Base-by-base conservation (phyloP, 1,139 yeast genomes). In the Yamadazyma triangularis region DNA sequence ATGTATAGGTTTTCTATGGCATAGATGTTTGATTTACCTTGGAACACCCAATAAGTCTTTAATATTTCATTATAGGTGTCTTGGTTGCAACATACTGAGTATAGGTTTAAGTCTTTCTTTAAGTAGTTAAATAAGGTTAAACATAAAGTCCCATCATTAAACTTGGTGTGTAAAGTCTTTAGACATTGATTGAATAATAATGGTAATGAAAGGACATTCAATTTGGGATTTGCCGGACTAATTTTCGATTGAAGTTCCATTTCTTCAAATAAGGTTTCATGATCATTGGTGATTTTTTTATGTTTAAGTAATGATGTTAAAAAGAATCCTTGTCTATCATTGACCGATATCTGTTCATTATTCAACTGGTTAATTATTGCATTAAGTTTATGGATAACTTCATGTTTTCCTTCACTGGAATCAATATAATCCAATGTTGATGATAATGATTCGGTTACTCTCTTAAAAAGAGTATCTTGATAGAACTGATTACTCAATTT, bases 11-110 rank as follows among this genome's bases (percentile, higher is more conserved):
- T 54, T 41, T 66, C 73, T 23, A 68, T 50, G 12, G 55, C 58
- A 37, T 57, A 56, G 22, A 68, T 46, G 31, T 56, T 58, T 13
- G 61, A 44, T 39, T 62, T 64, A 5, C 73, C 73, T 28, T 50
- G 46, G 41, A 48, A 66, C 0, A 66, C 47, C 71, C 73, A 66
- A 24, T 51, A 45, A n/a, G 56, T 47, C 33, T 58, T 51, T 26
- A 68, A 44, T 6, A 66, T 49, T 38, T 64, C 64, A 40, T 68
- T 68, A 38, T 60, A 67, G 1, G 73, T 64, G 20, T 54, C 59
- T 43, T 68, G 73, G 41, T 64, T 64, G 41, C 70, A 64, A 10
- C 58, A 50, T 6, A 60, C 45, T 4, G 67, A 51, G 43, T 61
- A 63, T 14, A 64, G 39, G 11, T 47, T 44, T 16, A 64, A 35